Evolutionary conservation across 148 eudicot genomes (phyloP).

Genomic region (Suaeda aralocaspica): DNA sequence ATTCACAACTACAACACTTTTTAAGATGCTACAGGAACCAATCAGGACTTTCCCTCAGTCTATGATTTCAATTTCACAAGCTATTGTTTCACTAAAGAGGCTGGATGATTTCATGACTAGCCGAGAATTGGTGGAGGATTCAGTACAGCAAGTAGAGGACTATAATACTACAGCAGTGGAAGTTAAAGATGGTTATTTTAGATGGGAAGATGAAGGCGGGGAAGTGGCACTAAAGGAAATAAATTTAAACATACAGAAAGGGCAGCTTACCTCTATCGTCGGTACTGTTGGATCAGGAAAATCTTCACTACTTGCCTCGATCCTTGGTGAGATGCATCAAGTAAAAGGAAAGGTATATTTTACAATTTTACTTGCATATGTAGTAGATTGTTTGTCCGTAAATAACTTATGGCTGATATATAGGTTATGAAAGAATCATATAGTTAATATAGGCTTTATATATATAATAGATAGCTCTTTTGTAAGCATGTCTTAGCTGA

Average conservation of each 20-base stretch:
- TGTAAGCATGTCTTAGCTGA: not conserved
- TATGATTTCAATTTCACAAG: slow-evolving; percentile 87
- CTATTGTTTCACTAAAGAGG: slow-evolving; percentile 72
- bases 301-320: slow-evolving; percentile 70
- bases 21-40: slow-evolving; percentile 84
- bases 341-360: slow-evolving; percentile 64
- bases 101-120: slow-evolving; percentile 72
- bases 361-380: not conserved
- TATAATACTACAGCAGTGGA: slow-evolving; percentile 56
- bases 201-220: slow-evolving; percentile 84
- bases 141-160: slow-evolving; percentile 57
- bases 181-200: slow-evolving; percentile 59
- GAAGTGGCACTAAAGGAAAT: slow-evolving; percentile 45
- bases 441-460: not conserved
- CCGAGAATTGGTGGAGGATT: slow-evolving; percentile 54
- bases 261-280: slow-evolving; percentile 80
- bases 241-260: slow-evolving; percentile 57
- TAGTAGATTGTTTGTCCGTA: no score
- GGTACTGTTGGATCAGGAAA: slow-evolving; percentile 97
- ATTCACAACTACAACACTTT: slow-evolving; percentile 68
- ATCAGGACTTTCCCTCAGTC: slow-evolving; percentile 90
- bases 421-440: no score
- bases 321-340: slow-evolving; percentile 95
- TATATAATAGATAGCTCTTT: not conserved
- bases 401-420: no score